Percentiles rank a stretch among this genome's conserved stretches.
Evolutionary conservation across 805 yeast genomes (phyloP).

Genomic region (Metschnikowia borealis): DNA sequence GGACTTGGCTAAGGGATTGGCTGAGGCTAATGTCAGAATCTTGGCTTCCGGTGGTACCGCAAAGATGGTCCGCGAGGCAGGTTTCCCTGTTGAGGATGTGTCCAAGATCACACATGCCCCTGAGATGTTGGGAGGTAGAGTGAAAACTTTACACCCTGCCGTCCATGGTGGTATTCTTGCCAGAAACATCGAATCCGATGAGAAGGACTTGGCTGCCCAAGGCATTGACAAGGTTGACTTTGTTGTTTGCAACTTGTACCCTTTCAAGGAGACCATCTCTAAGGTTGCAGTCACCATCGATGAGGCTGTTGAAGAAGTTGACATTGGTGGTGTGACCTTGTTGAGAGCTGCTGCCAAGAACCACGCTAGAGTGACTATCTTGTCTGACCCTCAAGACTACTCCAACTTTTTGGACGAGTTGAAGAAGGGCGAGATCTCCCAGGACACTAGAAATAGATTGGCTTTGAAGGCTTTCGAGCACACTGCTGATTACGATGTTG

Average conservation of each 20-base stretch:
- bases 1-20: slow-evolving; percentile 94
- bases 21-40: slow-evolving; percentile 81
- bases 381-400: slow-evolving; percentile 93
- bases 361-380: slow-evolving; percentile 91
- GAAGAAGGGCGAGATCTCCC: slow-evolving; percentile 65
- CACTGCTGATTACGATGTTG: slow-evolving; percentile 95
- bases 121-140: slow-evolving; percentile 98
- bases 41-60: slow-evolving; percentile 99
- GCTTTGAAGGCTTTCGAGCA: slow-evolving; percentile 98
- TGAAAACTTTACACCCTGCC: slow-evolving; percentile 97
- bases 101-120: slow-evolving; percentile 96
- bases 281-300: slow-evolving; percentile 92
- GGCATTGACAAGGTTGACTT: slow-evolving; percentile 93
- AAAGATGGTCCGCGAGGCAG: slow-evolving; percentile 89
- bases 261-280: slow-evolving; percentile 95
- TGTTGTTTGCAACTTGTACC: slow-evolving; percentile 96
- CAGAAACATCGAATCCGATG: slow-evolving; percentile 86
- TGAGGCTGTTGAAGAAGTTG: slow-evolving; percentile 98
- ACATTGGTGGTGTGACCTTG: slow-evolving; percentile 94
- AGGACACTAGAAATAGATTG: slow-evolving; percentile 69
- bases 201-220: slow-evolving; percentile 80
- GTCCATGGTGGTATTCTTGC: slow-evolving; percentile 98
- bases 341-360: slow-evolving; percentile 98
- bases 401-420: slow-evolving; percentile 82
- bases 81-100: slow-evolving; percentile 96